Percentiles rank a stretch among this genome's conserved stretches.
Conservation (phyloP, 805 yeast genomes). For the Metschnikowia colocasiae region DNA sequence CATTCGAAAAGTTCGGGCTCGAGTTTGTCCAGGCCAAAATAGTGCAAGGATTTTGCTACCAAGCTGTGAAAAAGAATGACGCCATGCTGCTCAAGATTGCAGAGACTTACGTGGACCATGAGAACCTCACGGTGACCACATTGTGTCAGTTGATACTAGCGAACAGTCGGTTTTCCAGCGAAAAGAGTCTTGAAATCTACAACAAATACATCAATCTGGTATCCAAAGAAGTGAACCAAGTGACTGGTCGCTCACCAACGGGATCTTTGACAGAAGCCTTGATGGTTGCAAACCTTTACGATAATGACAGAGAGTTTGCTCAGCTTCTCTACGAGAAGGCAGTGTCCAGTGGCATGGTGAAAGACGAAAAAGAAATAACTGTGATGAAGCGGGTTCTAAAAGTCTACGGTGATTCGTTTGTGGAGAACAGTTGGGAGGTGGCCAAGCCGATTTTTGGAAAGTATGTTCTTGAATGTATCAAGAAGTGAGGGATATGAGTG, state of each 20-base stretch:
- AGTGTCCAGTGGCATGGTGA: conserved; percentile 30
- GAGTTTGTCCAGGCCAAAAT: conserved; percentile 40
- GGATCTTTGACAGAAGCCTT: conserved; percentile 47
- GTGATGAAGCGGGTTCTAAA: conserved; percentile 43
- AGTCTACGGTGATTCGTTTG: conserved; percentile 49
- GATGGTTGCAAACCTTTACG: conserved; percentile 40
- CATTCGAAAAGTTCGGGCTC: conserved; percentile 36
- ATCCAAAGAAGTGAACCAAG: conserved; percentile 27
- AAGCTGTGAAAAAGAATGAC: conserved; percentile 30
- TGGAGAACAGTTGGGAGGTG: conserved; percentile 31
- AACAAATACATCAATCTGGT: conserved; percentile 43
- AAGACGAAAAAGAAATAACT: conserved; percentile 39
- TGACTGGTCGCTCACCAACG: conserved; percentile 34
- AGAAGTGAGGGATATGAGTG: too few species aligned
- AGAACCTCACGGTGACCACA: conserved; percentile 27
- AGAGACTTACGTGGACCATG: conserved; percentile 31
- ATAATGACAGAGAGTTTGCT: conserved; percentile 53
- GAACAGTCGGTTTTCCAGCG: conserved; percentile 35
- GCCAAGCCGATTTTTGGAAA: conserved; percentile 33
- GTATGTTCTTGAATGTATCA: conserved; percentile 16
- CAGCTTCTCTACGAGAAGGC: conserved; percentile 48
- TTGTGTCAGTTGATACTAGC: conserved; percentile 43
- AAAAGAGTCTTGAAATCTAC: conserved; percentile 40
- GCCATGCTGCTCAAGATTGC: conserved; percentile 34
- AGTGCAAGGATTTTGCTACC: conserved; percentile 39